phyloP scores from a whole-genome alignment of 208 protist species.

The Herpetomonas samuelpessoai region DNA sequence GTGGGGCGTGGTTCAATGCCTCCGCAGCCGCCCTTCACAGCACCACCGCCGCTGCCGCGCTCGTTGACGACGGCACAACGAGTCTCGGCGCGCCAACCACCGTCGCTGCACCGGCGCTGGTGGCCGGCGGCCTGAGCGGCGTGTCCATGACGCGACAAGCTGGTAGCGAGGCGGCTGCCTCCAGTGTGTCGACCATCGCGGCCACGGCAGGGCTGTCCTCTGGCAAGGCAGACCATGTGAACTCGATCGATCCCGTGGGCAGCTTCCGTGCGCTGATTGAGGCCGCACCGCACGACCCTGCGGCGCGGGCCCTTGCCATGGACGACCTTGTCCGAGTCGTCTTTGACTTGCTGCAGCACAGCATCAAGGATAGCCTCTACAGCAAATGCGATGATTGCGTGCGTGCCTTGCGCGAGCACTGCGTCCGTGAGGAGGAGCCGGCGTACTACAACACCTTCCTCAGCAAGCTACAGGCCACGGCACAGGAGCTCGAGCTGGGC shows the following conservation, averaged over 20 bases:
- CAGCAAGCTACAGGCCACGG: slow-evolving; percentile 37
- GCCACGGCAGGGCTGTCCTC: slow-evolving; percentile 8
- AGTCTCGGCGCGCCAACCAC: slow-evolving; percentile 15
- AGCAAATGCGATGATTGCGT: slow-evolving; percentile 71
- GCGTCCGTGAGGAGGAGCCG: slow-evolving; percentile 58
- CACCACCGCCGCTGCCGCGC: neutral
- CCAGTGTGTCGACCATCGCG: slow-evolving; percentile 12
- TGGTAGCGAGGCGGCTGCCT: slow-evolving; percentile 1
- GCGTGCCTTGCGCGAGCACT: slow-evolving; percentile 54
- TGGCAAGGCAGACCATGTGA: slow-evolving; percentile 15
- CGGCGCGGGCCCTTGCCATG: slow-evolving; percentile 48
- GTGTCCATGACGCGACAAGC: too few relatives aligned
- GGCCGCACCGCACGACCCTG: slow-evolving; percentile 30
- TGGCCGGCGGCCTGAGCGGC: neutral
- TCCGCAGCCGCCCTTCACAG: too few relatives aligned
- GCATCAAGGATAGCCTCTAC: slow-evolving; percentile 57
- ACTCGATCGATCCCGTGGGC: slow-evolving; percentile 42
- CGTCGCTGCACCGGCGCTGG: neutral
- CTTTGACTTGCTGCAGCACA: slow-evolving; percentile 54
- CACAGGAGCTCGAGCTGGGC: slow-evolving; percentile 26
- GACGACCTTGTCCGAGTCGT: slow-evolving; percentile 59
- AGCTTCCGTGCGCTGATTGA: slow-evolving; percentile 37
- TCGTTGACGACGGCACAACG: neutral
- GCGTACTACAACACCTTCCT: slow-evolving; percentile 77
- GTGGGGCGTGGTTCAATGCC: neutral